Base-by-base conservation (phyloP, 441 rosid species). In the Populus hybrid region DNA sequence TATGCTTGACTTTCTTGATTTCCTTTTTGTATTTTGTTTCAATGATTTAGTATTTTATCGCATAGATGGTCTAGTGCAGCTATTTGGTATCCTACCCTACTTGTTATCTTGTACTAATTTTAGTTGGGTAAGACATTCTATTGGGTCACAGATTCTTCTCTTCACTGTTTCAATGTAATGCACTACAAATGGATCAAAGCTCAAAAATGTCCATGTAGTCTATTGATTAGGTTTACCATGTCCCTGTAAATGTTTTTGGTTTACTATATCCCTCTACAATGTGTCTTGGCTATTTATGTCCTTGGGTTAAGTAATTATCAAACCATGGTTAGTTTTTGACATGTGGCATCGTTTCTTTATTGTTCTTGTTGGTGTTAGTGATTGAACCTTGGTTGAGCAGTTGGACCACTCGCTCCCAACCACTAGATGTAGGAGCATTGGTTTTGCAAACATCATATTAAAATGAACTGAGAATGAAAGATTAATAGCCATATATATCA, bases 1-100 rank as follows among this genome's bases (percentile, higher is more conserved):
- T 28, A 12, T 21, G 57, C 24, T 70, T 74, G 76, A 16, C 70
- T 57, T 46, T 64, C 77, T 23, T 46, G 40, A 72, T 75, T 75
- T 63, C 35, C 30, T 28, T 14, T 34, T 28, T 30, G 32, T 23
- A 26, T 70, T 1, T 18, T 6, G 63, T 32, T 6, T 69, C 12
- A 40, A n/a, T 23, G 18, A 30, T 71, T 34, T 18, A 3, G 6
- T 16, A 40, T 59, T 26, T 42, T 70, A 8, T 32, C 1, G 24
- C 32, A 28, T 65, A 71, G 28, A 23, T 65, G 26, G 18, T 18
- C 20, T 72, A 32, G 66, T 2, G 59, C 23, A 21, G 78, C 64
- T 50, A 42, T 61, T 61, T 36, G 53, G 57, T 74, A 18, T 50
- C 46, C 73, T 32, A 21, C 74, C 12, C 28, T 20, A 73, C 21